Percentiles rank a stretch among this genome's conserved stretches.
Evolutionary conservation across 2,329 filamentous ascomycete genomes (phyloP).

Genomic region (Aspergillus chevalieri): DNA sequence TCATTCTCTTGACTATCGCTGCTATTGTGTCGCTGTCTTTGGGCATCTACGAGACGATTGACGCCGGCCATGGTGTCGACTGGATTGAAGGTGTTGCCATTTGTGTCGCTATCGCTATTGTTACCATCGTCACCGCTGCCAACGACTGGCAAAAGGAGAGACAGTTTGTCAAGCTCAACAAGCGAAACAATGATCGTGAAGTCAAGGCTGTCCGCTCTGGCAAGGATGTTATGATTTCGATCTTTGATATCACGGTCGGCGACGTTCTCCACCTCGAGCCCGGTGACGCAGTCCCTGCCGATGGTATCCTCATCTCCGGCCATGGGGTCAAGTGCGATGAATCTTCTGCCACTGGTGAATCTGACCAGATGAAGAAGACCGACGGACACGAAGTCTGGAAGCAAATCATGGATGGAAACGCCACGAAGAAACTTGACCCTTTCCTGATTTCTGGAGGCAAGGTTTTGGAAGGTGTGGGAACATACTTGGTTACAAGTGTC

Average conservation of each 20-base stretch:
- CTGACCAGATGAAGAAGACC: slow-evolving; percentile 64
- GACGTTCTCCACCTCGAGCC: slow-evolving; percentile 64
- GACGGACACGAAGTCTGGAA: slow-evolving; percentile 54
- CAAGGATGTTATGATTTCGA: slow-evolving; percentile 56
- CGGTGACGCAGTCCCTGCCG: slow-evolving; percentile 64
- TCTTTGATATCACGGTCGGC: slow-evolving; percentile 63
- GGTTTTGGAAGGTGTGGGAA: slow-evolving; percentile 71
- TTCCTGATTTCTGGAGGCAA: slow-evolving; percentile 77
- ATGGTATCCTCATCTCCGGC: slow-evolving; percentile 62
- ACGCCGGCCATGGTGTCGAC: slow-evolving; percentile 47
- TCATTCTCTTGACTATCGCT: slow-evolving; percentile 63
- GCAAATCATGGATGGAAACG: slow-evolving; percentile 48
- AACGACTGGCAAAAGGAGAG: slow-evolving; percentile 66
- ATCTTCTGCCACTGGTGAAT: slow-evolving; percentile 68
- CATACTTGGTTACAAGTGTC: slow-evolving; percentile 67
- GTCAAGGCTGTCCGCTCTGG: slow-evolving; percentile 64
- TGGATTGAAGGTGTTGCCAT: slow-evolving; percentile 66
- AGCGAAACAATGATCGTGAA: slow-evolving; percentile 55
- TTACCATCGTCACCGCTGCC: slow-evolving; percentile 56
- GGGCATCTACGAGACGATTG: slow-evolving; percentile 62
- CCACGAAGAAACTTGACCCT: slow-evolving; percentile 55
- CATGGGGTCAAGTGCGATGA: slow-evolving; percentile 66
- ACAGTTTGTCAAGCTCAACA: slow-evolving; percentile 59
- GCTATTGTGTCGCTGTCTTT: slow-evolving; percentile 63
- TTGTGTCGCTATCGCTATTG: slow-evolving; percentile 58